Conservation (phyloP, 371 early-diverging fungal genomes). For the Chytridium lagenaria region DNA sequence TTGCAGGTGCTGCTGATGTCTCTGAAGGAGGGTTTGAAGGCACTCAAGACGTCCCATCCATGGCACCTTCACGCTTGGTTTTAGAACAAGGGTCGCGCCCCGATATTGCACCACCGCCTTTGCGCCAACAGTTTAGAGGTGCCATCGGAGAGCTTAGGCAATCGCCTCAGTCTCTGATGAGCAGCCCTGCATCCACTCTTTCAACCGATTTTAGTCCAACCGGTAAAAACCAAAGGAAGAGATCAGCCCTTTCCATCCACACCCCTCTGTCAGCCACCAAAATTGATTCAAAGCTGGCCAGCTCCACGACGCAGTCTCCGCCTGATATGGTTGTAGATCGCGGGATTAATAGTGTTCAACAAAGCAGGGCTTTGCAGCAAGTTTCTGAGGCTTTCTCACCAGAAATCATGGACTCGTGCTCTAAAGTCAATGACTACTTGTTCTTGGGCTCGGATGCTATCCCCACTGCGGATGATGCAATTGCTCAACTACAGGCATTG, state of each 20-base stretch:
- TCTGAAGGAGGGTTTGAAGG: too few species aligned
- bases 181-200: background rate
- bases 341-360: background rate
- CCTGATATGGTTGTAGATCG: too few species aligned
- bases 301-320: background rate
- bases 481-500: slow-evolving; percentile 36
- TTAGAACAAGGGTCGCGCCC: background rate
- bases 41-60: background rate
- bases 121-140: too few species aligned
- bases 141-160: too few species aligned
- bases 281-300: background rate
- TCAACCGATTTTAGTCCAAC: background rate
- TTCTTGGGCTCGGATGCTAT: slow-evolving; percentile 50
- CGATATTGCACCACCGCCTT: background rate
- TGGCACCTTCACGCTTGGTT: background rate
- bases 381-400: background rate
- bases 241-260: background rate
- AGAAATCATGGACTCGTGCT: slow-evolving; percentile 34
- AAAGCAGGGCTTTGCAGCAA: background rate
- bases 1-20: too few species aligned
- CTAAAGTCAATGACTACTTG: slow-evolving; percentile 39
- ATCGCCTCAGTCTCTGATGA: too few species aligned
- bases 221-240: background rate
- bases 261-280: background rate
- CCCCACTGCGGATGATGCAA: slow-evolving; percentile 44